Evolutionary conservation across 2,329 filamentous ascomycete genomes (phyloP).

Genomic region (Diaporthe caulivora): DNA sequence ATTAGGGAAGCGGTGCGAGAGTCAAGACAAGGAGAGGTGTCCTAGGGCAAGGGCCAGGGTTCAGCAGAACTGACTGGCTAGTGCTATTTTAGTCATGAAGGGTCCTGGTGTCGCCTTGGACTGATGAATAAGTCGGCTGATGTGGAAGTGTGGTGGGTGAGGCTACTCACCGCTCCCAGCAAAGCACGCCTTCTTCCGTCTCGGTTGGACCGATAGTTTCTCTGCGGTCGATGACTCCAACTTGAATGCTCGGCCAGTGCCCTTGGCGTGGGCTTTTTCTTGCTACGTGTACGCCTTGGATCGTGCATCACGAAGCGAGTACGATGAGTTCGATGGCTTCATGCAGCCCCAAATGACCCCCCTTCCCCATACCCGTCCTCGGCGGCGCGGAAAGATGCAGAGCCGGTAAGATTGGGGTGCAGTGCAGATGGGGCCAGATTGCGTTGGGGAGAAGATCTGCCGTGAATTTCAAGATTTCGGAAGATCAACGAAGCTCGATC

Average conservation of each 20-base stretch:
- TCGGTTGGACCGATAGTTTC: constrained; percentile 5
- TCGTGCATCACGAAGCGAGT: background rate
- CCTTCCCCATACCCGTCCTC: background rate
- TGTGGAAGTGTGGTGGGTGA: constrained; percentile 8
- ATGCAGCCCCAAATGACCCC: background rate
- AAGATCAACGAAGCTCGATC: constrained; percentile 30
- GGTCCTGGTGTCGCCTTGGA: background rate
- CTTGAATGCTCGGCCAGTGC: background rate
- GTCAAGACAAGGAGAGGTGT: background rate
- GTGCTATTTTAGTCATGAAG: constrained; percentile 25
- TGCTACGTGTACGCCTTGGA: background rate
- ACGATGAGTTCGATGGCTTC: background rate
- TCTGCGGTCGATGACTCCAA: background rate
- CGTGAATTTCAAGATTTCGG: constrained; percentile 23
- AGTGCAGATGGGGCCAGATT: background rate
- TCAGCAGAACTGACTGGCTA: background rate
- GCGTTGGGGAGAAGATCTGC: constrained; percentile 11
- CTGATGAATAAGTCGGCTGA: background rate
- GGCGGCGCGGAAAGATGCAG: background rate
- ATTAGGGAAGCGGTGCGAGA: too few species aligned
- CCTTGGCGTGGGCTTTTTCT: background rate
- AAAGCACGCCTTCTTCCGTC: constrained; percentile 16
- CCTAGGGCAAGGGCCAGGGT: constrained; percentile 13
- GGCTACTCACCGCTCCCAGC: background rate
- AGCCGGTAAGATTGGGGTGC: constrained; percentile 4